Conservation (phyloP, 495 filamentous ascomycete genomes). For the Aspergillus indologenus region DNA sequence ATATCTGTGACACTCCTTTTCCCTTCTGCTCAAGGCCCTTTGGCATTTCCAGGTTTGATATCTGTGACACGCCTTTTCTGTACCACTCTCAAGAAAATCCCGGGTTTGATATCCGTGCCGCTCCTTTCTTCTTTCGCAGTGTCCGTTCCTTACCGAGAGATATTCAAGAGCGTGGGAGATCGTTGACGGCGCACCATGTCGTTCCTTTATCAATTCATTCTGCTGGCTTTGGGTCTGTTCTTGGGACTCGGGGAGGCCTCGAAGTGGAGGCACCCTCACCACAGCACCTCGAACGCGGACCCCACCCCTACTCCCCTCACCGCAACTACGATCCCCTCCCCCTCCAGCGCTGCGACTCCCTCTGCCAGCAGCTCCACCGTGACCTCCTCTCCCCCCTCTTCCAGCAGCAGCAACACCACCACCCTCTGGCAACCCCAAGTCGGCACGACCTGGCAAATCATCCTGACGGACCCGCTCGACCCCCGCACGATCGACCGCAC, state of each 20-base stretch:
- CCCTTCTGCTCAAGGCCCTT: too few species aligned
- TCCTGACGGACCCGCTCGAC: conserved; percentile 41
- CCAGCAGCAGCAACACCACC: conserved; percentile 23
- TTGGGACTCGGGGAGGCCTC: neutral
- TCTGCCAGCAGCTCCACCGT: neutral
- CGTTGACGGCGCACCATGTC: neutral
- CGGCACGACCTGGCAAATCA: conserved; percentile 55
- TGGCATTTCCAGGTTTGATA: neutral
- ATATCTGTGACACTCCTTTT: neutral
- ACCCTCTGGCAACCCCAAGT: conserved; percentile 45
- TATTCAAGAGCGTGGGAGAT: neutral
- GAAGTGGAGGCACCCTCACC: neutral
- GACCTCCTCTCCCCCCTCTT: neutral
- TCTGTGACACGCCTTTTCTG: neutral
- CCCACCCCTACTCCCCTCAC: neutral
- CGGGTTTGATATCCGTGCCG: neutral
- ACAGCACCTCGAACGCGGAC: neutral
- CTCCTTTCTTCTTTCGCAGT: neutral
- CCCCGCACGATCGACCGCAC: conserved; percentile 21
- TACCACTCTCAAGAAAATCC: neutral
- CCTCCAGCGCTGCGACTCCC: neutral
- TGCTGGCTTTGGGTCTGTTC: neutral
- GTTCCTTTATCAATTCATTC: neutral
- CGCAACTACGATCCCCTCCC: neutral
- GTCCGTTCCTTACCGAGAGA: neutral